Base-by-base conservation (phyloP, 2,329 filamentous ascomycete species). In the Septoria linicola region DNA sequence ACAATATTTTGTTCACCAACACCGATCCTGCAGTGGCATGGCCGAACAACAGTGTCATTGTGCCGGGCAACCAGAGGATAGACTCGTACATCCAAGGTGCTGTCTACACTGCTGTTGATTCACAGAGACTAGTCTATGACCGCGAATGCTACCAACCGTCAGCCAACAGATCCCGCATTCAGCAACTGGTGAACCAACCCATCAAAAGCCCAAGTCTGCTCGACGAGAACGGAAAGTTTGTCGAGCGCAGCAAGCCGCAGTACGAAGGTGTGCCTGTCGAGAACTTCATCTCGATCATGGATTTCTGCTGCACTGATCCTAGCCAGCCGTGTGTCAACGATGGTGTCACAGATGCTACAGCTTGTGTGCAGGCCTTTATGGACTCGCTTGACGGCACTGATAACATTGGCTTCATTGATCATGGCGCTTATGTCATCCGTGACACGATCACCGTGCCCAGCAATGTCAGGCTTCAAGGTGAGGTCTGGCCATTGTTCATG, bases 221-320 rank as follows among this genome's bases (percentile, higher is more conserved):
- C 27, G 77, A 82, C 56, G 69, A 71, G 25, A 70, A 76, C 19
- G 88, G 88, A 58, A 83, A 80, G 34, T 76, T 95, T 61, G 88
- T 89, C 66, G 87, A 89, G 60, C 85, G 87, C 61, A 85, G 83
- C 68, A 93, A 91, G 77, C 93, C 93, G 10, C 88, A 96, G 69
- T 97, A 97, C 67, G 81, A 87, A 65, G 74, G 75, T 36, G 72
- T 88, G 4, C 72, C 83, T 2, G 80, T 78, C 13, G 79, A 76
- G 54, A 80, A 80, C 21, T 96, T 99, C 65, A 73, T 93, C 63
- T 92, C 87, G 73, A 76, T 63, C 35, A 61, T 66, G 17, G 68
- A 72, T 47, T 68, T 71, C 42, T 42, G 40, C 25, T 42, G 40
- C 25, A 32, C 40, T 8, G 23, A 32, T n/a, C 40, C 40, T 7